Conservation (phyloP, 1,139 yeast genomes). For the Kodamaea derodonti region DNA sequence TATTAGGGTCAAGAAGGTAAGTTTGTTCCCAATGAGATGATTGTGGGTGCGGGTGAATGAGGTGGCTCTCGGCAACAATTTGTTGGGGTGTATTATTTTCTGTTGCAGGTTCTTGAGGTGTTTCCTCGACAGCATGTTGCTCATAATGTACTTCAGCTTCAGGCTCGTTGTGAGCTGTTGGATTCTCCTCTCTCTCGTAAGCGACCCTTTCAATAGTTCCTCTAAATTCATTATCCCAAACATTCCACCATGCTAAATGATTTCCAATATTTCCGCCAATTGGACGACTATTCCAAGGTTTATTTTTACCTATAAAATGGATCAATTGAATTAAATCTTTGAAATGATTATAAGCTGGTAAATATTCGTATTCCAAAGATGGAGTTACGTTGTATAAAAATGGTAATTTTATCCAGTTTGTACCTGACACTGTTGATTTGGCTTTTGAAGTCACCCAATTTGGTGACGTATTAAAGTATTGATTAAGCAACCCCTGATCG, state of each 20-base stretch:
- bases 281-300: conserved; percentile 66
- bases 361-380: conserved; percentile 72
- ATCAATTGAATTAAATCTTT: conserved; percentile 44
- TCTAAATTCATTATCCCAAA: conserved; percentile 35
- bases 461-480: conserved; percentile 57
- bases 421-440: conserved; percentile 8
- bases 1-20: conserved; percentile 27
- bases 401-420: conserved; percentile 67
- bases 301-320: conserved; percentile 77
- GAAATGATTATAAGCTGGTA: conserved; percentile 74
- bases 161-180: background rate
- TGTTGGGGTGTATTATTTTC: background rate
- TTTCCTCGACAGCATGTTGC: background rate
- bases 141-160: background rate
- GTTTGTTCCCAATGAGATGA: background rate
- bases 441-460: conserved; percentile 32
- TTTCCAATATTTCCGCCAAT: conserved; percentile 8
- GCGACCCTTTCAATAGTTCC: conserved; percentile 11
- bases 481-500: conserved; percentile 89
- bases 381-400: conserved; percentile 87
- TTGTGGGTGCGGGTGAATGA: background rate
- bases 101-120: background rate
- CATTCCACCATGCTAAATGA: conserved; percentile 44
- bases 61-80: background rate
- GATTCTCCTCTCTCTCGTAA: background rate